These are phyloP conservation scores for Lactarius psammicola DNA, from an alignment of 768 basidiomycete genomes.

Conservation along the genomic window DNA sequence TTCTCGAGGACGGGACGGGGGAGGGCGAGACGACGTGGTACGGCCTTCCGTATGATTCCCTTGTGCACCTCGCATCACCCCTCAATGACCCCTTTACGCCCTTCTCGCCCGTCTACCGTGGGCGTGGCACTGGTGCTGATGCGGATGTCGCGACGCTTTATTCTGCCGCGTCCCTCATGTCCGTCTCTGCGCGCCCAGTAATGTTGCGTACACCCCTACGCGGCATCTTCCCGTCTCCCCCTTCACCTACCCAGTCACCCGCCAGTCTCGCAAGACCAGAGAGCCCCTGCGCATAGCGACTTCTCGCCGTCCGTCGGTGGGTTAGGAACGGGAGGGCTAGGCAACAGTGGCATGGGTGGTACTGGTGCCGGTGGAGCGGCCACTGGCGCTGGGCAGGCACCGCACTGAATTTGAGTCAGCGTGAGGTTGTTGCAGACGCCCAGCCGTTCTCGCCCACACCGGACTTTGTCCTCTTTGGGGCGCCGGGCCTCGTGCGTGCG, in stretches of 20 bases:
- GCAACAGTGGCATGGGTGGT: neutral
- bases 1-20: conserved; percentile 16
- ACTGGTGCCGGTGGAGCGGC: conserved; percentile 30
- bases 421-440: conserved; percentile 84
- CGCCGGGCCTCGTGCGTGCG: conserved; percentile 78
- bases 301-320: conserved; percentile 21
- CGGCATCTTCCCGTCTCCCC: conserved; percentile 35
- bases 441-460: conserved; percentile 51
- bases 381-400: conserved; percentile 38
- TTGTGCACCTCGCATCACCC: conserved; percentile 66
- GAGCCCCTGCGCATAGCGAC: conserved; percentile 34
- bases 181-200: conserved; percentile 48
- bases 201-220: conserved; percentile 38
- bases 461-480: conserved; percentile 71
- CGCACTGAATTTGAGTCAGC: conserved; percentile 58
- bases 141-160: conserved; percentile 83
- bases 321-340: neutral
- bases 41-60: conserved; percentile 68
- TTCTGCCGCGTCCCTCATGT: conserved; percentile 79
- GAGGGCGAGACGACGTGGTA: conserved; percentile 44
- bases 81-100: conserved; percentile 49
- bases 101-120: conserved; percentile 43
- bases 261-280: conserved; percentile 33
- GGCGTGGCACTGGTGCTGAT: conserved; percentile 47
- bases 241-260: conserved; percentile 30